Percentiles rank a stretch among this genome's conserved stretches.
phyloP scores from a whole-genome alignment of 2,329 filamentous ascomycete genomes.

The Emergomyces pasteurianus region DNA sequence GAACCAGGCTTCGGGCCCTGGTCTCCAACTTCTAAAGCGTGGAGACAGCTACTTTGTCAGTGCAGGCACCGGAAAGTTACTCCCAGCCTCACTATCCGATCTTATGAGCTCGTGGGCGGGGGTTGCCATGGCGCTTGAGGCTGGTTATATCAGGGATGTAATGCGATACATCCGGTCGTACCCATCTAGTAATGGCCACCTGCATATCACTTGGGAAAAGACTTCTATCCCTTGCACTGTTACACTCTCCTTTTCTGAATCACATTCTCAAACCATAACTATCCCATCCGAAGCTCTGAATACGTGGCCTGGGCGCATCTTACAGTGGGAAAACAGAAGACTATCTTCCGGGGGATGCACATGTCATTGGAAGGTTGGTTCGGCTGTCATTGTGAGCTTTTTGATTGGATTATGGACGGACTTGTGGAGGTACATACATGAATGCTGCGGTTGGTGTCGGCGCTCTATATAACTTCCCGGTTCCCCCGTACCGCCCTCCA shows the following conservation, averaged over 20 bases:
- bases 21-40: not conserved
- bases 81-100: not conserved
- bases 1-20: not conserved
- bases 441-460: not conserved
- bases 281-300: not conserved
- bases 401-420: not conserved
- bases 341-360: not conserved
- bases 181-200: not conserved
- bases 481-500: not conserved
- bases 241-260: not conserved
- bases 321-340: not conserved
- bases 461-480: not conserved
- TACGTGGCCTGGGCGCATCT: not conserved
- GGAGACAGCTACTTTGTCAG: not conserved
- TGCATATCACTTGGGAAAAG: not conserved
- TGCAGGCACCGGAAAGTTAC: too few species aligned
- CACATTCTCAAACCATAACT: not conserved
- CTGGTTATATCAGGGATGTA: too few species aligned
- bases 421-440: not conserved
- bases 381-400: not conserved
- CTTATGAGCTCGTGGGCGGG: not conserved
- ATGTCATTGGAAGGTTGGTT: not conserved
- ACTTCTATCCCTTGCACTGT: not conserved
- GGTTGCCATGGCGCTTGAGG: not conserved
- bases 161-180: not conserved